Conservation (phyloP, 495 filamentous ascomycete species). For the Pseudoneurospora amorphoporcata region DNA sequence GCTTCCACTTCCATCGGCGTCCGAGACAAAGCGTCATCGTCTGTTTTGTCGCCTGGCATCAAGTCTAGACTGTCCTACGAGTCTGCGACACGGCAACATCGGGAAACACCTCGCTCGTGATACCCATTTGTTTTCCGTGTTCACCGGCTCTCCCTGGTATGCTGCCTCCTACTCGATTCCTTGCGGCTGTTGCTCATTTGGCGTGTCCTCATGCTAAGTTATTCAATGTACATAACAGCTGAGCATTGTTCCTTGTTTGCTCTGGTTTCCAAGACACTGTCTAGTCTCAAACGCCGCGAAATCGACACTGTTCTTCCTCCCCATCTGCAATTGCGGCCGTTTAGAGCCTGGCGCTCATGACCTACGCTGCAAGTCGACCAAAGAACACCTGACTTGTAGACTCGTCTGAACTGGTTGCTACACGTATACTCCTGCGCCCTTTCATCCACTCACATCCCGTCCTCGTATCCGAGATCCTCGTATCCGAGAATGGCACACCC, state of each 20-base stretch:
- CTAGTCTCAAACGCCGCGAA: neutral
- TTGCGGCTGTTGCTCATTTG: neutral
- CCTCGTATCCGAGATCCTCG: neutral
- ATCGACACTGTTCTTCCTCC: neutral
- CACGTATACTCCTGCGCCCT: neutral
- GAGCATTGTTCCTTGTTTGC: neutral
- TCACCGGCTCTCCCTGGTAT: neutral
- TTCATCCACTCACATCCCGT: neutral
- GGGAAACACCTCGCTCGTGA: neutral
- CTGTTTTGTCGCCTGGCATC: neutral
- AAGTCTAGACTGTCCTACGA: neutral
- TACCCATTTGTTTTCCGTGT: neutral
- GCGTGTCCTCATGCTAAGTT: neutral
- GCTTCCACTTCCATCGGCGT: neutral
- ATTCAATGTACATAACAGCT: neutral
- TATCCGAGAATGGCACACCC: slow-evolving; percentile 14
- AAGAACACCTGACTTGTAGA: neutral
- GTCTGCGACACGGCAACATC: neutral
- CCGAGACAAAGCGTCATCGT: neutral
- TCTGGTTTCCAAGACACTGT: neutral
- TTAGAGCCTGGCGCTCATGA: neutral
- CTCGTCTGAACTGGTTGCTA: neutral
- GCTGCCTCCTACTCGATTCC: neutral
- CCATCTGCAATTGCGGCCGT: neutral
- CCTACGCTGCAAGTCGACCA: neutral